Evolutionary conservation across 1,284 basidiomycete species (phyloP).

Genomic region (Ceratobasidium sp.): DNA sequence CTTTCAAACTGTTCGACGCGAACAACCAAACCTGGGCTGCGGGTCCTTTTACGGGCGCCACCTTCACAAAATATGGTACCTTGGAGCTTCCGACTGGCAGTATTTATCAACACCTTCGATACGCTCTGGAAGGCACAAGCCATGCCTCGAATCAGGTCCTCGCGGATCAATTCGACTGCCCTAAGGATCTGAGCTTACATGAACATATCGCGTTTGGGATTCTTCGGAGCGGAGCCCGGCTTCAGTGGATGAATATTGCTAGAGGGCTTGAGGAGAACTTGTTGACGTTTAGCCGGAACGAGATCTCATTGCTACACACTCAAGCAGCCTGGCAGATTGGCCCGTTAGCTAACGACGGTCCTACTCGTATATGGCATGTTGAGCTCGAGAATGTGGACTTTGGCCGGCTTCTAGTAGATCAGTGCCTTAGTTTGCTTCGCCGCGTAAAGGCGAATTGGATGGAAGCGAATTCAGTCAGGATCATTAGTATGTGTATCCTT

Average conservation of each 20-base stretch:
- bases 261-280: slow-evolving; percentile 57
- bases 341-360: slow-evolving; percentile 47
- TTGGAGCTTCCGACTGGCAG: slow-evolving; percentile 13
- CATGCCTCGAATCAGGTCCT: slow-evolving; percentile 43
- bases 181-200: slow-evolving; percentile 31
- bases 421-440: slow-evolving; percentile 55
- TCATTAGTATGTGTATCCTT: slow-evolving; percentile 50
- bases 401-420: slow-evolving; percentile 56
- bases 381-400: slow-evolving; percentile 55
- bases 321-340: slow-evolving; percentile 60
- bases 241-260: slow-evolving; percentile 48
- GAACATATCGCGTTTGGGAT: slow-evolving; percentile 47
- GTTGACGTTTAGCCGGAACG: slow-evolving; percentile 58
- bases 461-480: slow-evolving; percentile 58
- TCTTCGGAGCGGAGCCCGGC: slow-evolving; percentile 39
- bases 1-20: slow-evolving; percentile 19
- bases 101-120: slow-evolving; percentile 24
- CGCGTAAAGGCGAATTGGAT: slow-evolving; percentile 62
- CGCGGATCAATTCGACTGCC: slow-evolving; percentile 40
- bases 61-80: slow-evolving; percentile 18
- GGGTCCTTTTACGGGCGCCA: not conserved
- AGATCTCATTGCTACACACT: slow-evolving; percentile 55
- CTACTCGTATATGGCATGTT: slow-evolving; percentile 51
- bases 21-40: not conserved
- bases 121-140: slow-evolving; percentile 8